Evolutionary conservation across 176 grass and related monocot genomes (phyloP).

Genomic region (Zea luxurians): DNA sequence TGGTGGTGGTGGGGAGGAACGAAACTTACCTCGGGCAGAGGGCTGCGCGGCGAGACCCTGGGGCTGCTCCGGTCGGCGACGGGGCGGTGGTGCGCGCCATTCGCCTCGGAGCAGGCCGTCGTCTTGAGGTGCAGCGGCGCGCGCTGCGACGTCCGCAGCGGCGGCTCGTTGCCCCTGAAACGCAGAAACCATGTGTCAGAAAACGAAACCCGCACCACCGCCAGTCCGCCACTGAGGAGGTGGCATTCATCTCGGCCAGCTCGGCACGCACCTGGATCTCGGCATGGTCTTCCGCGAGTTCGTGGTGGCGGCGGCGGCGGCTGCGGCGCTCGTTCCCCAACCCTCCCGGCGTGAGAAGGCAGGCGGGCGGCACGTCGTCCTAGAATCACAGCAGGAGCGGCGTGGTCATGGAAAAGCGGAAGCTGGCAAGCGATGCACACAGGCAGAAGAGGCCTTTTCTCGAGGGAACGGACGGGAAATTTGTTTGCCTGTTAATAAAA

Average conservation of each 20-base stretch:
- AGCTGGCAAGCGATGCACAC: not conserved
- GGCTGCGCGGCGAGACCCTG: slow-evolving; percentile 72
- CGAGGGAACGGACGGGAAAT: slow-evolving; percentile 38
- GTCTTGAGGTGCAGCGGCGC: slow-evolving; percentile 83
- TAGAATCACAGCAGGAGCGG: slow-evolving; percentile 1
- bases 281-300: slow-evolving; percentile 37
- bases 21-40: slow-evolving; percentile 59
- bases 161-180: slow-evolving; percentile 70
- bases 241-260: not conserved
- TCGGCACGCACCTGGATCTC: slow-evolving; percentile 53
- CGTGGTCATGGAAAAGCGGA: slow-evolving; percentile 15
- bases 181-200: not conserved
- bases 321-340: not conserved
- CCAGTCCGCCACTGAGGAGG: not conserved
- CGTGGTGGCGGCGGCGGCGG: not conserved
- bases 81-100: slow-evolving; percentile 60
- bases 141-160: slow-evolving; percentile 67
- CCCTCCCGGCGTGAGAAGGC: not conserved
- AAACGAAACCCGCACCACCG: not conserved
- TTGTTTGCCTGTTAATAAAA: slow-evolving; percentile 41
- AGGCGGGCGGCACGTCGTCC: not conserved
- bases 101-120: slow-evolving; percentile 61
- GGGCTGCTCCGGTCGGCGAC: slow-evolving; percentile 63
- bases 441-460: not conserved
- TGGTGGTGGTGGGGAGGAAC: too few relatives aligned